Conservation (phyloP, 2,329 filamentous ascomycete species). For the Malbranchea cinnamomea region DNA sequence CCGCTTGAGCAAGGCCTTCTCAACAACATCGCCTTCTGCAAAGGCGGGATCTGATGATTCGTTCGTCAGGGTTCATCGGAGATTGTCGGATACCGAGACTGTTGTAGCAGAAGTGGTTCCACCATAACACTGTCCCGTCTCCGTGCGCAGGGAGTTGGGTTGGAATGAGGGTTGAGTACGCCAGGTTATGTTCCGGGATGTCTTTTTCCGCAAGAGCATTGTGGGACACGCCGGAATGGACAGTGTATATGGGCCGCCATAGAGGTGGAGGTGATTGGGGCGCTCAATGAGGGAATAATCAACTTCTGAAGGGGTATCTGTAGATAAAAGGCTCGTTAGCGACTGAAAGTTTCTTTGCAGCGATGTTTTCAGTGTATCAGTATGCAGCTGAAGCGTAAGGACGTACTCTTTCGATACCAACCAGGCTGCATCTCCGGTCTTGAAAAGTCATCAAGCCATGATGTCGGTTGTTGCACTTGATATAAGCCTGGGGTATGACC, state of each 20-base stretch:
- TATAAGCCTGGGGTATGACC: constrained; percentile 14
- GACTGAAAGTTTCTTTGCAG: too few relatives aligned
- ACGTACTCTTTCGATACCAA: constrained; percentile 29
- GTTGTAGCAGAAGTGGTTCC: constrained; percentile 35
- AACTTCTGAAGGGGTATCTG: constrained; percentile 34
- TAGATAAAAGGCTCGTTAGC: constrained; percentile 10
- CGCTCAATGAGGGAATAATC: constrained; percentile 34
- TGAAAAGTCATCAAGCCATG: constrained; percentile 25
- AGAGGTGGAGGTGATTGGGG: constrained; percentile 31
- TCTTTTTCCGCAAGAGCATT: constrained; percentile 41
- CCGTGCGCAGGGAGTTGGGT: constrained; percentile 28
- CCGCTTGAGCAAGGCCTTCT: constrained; percentile 6
- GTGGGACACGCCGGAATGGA: constrained; percentile 37
- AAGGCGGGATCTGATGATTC: constrained; percentile 16
- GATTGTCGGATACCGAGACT: constrained; percentile 26
- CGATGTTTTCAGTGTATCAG: not conserved
- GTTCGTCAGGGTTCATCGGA: constrained; percentile 6
- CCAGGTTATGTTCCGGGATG: constrained; percentile 29
- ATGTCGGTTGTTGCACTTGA: constrained; percentile 6
- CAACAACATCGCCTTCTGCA: constrained; percentile 11
- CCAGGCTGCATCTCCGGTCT: constrained; percentile 15
- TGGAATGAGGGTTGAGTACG: constrained; percentile 32
- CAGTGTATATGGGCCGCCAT: constrained; percentile 39
- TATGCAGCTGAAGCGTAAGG: not conserved
- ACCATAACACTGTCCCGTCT: constrained; percentile 42